Evolutionary conservation across 164 flowering plant genomes (phyloP).

Genomic region (Echeveria elegans): DNA sequence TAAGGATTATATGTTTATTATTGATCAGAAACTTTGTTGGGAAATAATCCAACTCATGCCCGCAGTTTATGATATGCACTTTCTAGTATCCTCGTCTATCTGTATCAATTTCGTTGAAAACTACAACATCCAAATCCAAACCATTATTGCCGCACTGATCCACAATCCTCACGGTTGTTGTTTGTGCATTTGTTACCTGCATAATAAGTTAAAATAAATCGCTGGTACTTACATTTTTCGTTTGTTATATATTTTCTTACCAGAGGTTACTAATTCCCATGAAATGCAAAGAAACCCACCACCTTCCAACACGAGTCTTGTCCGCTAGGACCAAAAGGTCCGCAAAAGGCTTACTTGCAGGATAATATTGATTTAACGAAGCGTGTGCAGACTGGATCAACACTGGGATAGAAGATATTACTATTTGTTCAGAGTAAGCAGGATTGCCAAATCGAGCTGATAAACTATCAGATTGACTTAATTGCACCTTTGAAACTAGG

Average conservation of each 20-base stretch:
- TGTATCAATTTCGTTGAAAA: conserved; percentile 44
- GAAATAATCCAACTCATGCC: conserved; percentile 7
- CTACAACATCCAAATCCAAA: conserved; percentile 50
- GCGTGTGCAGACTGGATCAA: conserved; percentile 2
- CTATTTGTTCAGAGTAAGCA: too few species aligned
- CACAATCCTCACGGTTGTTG: conserved; percentile 57
- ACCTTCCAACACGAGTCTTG: conserved; percentile 42
- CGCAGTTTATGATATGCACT: conserved; percentile 46
- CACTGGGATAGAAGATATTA: too few species aligned
- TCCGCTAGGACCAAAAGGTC: conserved; percentile 41
- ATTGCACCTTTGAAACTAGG: too few species aligned
- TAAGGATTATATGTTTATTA: background rate
- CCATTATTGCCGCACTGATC: conserved; percentile 85
- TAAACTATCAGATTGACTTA: too few species aligned
- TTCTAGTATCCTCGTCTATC: conserved; percentile 36
- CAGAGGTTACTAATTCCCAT: too few species aligned
- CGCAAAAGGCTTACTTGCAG: conserved; percentile 29
- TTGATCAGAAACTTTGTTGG: background rate
- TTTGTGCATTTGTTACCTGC: conserved; percentile 57
- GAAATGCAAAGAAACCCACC: conserved; percentile 22
- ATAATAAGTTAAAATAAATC: background rate
- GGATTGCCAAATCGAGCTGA: too few species aligned
- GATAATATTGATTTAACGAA: background rate
- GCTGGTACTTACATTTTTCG: too few species aligned
- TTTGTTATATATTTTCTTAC: background rate